phyloP scores from a whole-genome alignment of 192 early-diverging fungal genomes.

The Glomus cerebriforme region DNA sequence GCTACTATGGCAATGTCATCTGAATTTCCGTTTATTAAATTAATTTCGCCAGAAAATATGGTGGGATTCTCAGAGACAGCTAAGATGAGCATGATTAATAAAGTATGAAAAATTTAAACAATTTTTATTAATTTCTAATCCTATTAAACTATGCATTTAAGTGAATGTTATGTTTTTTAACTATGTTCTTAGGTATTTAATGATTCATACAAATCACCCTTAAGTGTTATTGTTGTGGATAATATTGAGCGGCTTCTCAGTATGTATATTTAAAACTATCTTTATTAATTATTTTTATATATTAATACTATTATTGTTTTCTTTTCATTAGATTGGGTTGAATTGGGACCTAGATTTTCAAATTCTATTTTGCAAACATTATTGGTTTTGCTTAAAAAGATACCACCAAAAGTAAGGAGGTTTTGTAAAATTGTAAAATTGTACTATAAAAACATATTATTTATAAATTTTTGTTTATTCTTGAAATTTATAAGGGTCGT shows the following conservation, averaged over 20 bases:
- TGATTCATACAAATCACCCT: slow-evolving; percentile 95
- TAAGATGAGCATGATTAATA: slow-evolving; percentile 85
- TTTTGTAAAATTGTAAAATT: neutral
- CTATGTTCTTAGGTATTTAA: slow-evolving; percentile 67
- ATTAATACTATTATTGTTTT: neutral
- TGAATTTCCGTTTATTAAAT: slow-evolving; percentile 95
- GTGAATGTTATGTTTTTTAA: neutral
- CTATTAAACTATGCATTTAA: neutral
- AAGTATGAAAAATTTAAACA: slow-evolving; percentile 41
- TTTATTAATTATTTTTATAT: neutral
- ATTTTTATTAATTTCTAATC: neutral
- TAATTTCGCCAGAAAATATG: slow-evolving; percentile 96
- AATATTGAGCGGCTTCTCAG: slow-evolving; percentile 88
- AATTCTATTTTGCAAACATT: slow-evolving; percentile 92
- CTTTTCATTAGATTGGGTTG: slow-evolving; percentile 75
- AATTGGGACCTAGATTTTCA: slow-evolving; percentile 94
- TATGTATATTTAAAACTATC: slow-evolving; percentile 31
- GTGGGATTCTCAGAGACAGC: slow-evolving; percentile 85
- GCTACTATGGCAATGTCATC: slow-evolving; percentile 90
- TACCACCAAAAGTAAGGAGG: slow-evolving; percentile 72
- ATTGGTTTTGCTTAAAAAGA: slow-evolving; percentile 89
- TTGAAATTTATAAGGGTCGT: slow-evolving; percentile 47
- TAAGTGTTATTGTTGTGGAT: slow-evolving; percentile 94
- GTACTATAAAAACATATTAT: neutral
- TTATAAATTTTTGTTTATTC: neutral